These are phyloP conservation scores for Trichoderma semiorbis DNA, from an alignment of 2,329 filamentous ascomycete species.

Conservation along the genomic window DNA sequence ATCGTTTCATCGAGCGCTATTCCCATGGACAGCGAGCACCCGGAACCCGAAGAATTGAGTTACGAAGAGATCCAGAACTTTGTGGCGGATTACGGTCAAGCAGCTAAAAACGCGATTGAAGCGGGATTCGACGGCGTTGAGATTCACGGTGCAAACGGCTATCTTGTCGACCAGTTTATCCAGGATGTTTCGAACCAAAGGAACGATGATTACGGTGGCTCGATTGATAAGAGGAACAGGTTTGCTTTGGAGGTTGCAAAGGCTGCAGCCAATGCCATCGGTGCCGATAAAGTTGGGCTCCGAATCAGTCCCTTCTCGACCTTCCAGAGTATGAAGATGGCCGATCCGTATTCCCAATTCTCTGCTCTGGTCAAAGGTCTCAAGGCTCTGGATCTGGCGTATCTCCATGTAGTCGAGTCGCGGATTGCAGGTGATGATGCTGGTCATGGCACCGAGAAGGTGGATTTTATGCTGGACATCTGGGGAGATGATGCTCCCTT, in stretches of 20 bases:
- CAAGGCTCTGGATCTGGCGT: neutral
- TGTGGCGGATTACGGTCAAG: neutral
- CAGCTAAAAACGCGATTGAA: neutral
- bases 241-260: neutral
- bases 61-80: neutral
- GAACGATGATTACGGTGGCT: neutral
- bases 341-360: neutral
- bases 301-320: neutral
- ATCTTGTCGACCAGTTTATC: neutral
- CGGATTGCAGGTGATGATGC: neutral
- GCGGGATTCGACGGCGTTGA: neutral
- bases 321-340: neutral
- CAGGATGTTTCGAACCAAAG: neutral
- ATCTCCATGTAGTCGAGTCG: neutral
- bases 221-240: neutral
- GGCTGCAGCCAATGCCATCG: neutral
- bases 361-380: neutral
- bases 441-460: neutral
- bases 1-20: neutral
- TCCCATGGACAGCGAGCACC: neutral
- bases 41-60: neutral
- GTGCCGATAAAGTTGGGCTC: neutral
- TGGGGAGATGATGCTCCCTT: neutral
- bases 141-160: neutral
- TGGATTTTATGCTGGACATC: neutral